Evolutionary conservation across 2,329 filamentous ascomycete genomes (phyloP).

Genomic region (Phialemonium atrogriseum): DNA sequence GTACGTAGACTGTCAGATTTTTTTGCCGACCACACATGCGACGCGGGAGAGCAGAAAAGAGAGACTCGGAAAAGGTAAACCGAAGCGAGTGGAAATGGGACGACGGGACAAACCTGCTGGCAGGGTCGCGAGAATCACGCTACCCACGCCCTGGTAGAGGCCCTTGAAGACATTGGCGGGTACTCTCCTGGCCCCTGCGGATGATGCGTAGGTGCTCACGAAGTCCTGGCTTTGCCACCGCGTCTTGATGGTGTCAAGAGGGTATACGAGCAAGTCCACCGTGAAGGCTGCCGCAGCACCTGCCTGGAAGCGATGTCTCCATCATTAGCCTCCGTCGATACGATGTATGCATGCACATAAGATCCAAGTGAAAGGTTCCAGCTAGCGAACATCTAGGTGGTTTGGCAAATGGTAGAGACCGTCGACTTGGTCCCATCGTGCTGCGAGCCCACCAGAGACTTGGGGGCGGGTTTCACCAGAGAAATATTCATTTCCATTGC

Average conservation of each 20-base stretch:
- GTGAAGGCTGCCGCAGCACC: constrained; percentile 80
- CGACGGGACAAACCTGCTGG: constrained; percentile 57
- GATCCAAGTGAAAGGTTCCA: no score
- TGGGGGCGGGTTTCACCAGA: no score
- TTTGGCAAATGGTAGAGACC: no score
- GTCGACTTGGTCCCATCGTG: no score
- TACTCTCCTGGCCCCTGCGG: constrained; percentile 45
- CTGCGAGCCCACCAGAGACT: no score
- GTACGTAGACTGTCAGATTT: no score
- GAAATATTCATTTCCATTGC: no score
- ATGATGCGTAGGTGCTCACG: constrained; percentile 53
- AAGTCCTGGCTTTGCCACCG: constrained; percentile 75
- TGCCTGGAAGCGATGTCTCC: constrained; percentile 57
- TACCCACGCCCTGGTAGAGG: constrained; percentile 80
- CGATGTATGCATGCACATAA: background rate
- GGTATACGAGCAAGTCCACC: constrained; percentile 79
- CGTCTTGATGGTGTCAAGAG: constrained; percentile 84
- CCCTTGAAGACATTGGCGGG: constrained; percentile 51
- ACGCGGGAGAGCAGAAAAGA: no score
- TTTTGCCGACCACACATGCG: background rate
- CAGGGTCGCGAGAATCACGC: constrained; percentile 77
- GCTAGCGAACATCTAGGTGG: no score
- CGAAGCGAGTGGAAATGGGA: background rate
- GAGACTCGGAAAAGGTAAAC: no score
- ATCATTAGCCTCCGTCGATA: no score